Percentiles rank a stretch among this genome's conserved stretches.
Conservation (phyloP, 768 basidiomycete species). For the Termitomyces sp. region DNA sequence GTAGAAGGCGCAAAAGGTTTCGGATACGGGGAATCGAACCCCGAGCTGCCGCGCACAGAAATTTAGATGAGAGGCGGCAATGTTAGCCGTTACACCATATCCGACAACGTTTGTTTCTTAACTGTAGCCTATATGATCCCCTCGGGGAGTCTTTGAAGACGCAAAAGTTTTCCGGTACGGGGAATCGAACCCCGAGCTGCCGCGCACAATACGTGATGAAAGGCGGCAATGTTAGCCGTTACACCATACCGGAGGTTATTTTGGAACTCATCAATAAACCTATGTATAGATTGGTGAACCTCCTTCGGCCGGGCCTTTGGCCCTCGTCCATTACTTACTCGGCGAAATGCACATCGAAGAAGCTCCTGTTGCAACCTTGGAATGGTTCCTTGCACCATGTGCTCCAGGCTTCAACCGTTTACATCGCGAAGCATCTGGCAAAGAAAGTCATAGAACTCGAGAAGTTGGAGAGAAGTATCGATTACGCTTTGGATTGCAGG, state of each 20-base stretch:
- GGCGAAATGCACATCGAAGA: background rate
- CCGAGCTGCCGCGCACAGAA: conserved; percentile 41
- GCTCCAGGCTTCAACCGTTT: background rate
- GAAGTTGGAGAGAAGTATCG: background rate
- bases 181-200: conserved; percentile 56
- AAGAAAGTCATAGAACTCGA: background rate
- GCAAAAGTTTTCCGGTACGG: conserved; percentile 29
- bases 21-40: conserved; percentile 51
- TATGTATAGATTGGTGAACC: too few species aligned
- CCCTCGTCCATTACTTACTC: too few species aligned
- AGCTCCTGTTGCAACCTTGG: background rate
- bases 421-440: background rate
- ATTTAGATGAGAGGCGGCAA: conserved; percentile 40
- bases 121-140: too few species aligned
- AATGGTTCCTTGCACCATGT: background rate
- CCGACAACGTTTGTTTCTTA: conserved; percentile 7
- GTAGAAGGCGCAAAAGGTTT: too few species aligned
- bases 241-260: conserved; percentile 42
- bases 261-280: too few species aligned
- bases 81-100: conserved; percentile 66
- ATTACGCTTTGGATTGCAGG: background rate
- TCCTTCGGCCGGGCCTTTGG: too few species aligned
- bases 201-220: conserved; percentile 21
- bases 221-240: conserved; percentile 67
- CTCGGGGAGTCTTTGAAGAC: background rate